Percentiles rank a stretch among this genome's conserved stretches.
These are phyloP conservation scores for Chaetomium strumarium DNA, from an alignment of 2,329 filamentous ascomycete species.

Conservation along the genomic window DNA sequence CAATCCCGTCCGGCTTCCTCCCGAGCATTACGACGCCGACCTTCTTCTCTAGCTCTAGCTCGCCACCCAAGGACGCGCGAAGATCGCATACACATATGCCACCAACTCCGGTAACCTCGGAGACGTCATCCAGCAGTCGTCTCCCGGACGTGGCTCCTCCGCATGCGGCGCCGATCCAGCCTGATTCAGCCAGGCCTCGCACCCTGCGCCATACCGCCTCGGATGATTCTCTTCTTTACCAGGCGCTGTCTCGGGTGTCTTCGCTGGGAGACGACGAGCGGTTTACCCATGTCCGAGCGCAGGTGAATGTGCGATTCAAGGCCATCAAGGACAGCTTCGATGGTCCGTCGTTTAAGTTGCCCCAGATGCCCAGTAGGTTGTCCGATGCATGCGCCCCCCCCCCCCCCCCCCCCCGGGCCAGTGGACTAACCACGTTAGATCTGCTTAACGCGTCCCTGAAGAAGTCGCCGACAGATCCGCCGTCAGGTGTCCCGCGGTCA, in stretches of 20 bases:
- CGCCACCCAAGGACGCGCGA: slow-evolving; percentile 26
- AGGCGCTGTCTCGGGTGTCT: slow-evolving; percentile 69
- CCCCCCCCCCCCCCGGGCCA: background rate
- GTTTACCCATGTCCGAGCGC: slow-evolving; percentile 73
- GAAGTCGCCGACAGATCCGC: slow-evolving; percentile 18
- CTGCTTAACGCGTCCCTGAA: slow-evolving; percentile 28
- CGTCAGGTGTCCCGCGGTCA: slow-evolving; percentile 7
- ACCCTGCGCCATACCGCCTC: slow-evolving; percentile 58
- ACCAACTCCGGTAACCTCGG: background rate
- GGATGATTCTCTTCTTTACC: slow-evolving; percentile 72
- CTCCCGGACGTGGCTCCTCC: background rate
- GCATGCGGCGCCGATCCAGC: slow-evolving; percentile 10
- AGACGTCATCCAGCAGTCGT: background rate
- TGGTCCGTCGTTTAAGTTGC: slow-evolving; percentile 67
- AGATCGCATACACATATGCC: slow-evolving; percentile 12
- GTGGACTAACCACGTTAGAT: slow-evolving; percentile 18
- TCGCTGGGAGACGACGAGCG: slow-evolving; percentile 78
- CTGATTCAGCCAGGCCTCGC: slow-evolving; percentile 24
- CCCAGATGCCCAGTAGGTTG: slow-evolving; percentile 45
- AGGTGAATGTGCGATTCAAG: slow-evolving; percentile 84
- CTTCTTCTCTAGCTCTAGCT: slow-evolving; percentile 33
- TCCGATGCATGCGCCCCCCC: background rate
- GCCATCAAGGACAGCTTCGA: slow-evolving; percentile 87
- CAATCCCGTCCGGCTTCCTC: slow-evolving; percentile 38
- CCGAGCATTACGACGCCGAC: slow-evolving; percentile 32